phyloP scores from a whole-genome alignment of 805 yeast species.

The Sugiyamaella americana region DNA sequence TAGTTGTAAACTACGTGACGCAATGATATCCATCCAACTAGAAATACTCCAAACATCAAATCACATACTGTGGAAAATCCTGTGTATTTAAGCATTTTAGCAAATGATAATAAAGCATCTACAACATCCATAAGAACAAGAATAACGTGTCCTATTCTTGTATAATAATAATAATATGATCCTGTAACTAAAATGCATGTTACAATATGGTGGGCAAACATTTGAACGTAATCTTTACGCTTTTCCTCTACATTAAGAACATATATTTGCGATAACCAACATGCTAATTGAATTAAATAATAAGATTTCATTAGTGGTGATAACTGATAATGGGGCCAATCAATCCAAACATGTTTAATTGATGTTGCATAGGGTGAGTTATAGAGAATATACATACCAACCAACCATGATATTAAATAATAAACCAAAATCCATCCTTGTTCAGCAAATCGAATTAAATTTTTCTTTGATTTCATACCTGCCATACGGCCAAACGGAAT shows the following conservation, averaged over 20 bases:
- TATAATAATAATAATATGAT: constrained; percentile 66
- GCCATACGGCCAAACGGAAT: constrained; percentile 46
- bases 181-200: constrained; percentile 64
- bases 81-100: constrained; percentile 72
- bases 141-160: constrained; percentile 73
- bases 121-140: constrained; percentile 77
- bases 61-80: constrained; percentile 61
- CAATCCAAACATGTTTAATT: constrained; percentile 51
- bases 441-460: constrained; percentile 69
- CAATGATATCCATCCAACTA: constrained; percentile 60
- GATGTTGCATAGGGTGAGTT: constrained; percentile 55
- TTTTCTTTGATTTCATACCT: constrained; percentile 44
- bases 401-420: constrained; percentile 47
- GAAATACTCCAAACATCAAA: constrained; percentile 57
- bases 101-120: constrained; percentile 63
- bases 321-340: constrained; percentile 71
- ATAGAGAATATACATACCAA: constrained; percentile 54
- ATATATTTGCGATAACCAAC: constrained; percentile 76
- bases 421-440: constrained; percentile 75
- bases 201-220: constrained; percentile 84
- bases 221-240: constrained; percentile 78
- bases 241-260: constrained; percentile 70
- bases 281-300: constrained; percentile 65
- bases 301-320: constrained; percentile 51
- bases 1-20: constrained; percentile 73